Percentiles rank a stretch among this genome's conserved stretches.
phyloP scores from a whole-genome alignment of 1,284 basidiomycete genomes.

The Rhodotorula sp. region DNA sequence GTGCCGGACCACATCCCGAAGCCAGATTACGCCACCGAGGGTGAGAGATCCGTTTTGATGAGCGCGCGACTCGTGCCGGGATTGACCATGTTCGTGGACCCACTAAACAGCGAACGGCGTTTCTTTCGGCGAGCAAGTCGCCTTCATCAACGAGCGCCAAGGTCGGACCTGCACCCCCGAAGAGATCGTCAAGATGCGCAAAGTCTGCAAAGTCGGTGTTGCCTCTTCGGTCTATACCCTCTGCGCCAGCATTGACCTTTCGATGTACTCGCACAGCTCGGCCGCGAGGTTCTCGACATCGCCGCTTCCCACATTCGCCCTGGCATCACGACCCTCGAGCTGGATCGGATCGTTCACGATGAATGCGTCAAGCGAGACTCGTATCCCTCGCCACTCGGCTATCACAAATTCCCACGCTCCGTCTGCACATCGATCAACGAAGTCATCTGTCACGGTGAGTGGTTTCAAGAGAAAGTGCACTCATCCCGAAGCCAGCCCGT shows the following conservation, averaged over 20 bases:
- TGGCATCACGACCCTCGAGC: constrained; percentile 91
- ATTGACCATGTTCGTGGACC: neutral
- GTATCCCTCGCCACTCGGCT: constrained; percentile 93
- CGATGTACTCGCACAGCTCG: constrained; percentile 60
- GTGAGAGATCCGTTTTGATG: constrained; percentile 50
- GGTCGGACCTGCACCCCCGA: constrained; percentile 57
- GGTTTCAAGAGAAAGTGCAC: too few relatives aligned
- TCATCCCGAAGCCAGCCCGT: constrained; percentile 34
- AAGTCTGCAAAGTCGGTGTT: constrained; percentile 64
- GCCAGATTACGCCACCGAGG: constrained; percentile 76
- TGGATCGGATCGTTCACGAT: constrained; percentile 90
- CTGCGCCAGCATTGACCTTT: constrained; percentile 14
- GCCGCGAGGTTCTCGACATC: constrained; percentile 85
- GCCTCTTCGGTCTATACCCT: neutral
- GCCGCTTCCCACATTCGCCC: constrained; percentile 79
- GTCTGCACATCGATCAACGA: constrained; percentile 86
- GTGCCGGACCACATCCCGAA: constrained; percentile 72
- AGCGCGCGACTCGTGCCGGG: neutral
- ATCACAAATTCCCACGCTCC: constrained; percentile 89
- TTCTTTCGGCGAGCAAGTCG: neutral
- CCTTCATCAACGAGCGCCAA: neutral
- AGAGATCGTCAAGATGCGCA: constrained; percentile 76
- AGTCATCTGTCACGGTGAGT: constrained; percentile 76
- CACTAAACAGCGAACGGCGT: constrained; percentile 1
- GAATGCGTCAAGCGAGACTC: constrained; percentile 85